Base-by-base conservation (phyloP, 1,139 yeast species). In the Suhomyces bribrorum region DNA sequence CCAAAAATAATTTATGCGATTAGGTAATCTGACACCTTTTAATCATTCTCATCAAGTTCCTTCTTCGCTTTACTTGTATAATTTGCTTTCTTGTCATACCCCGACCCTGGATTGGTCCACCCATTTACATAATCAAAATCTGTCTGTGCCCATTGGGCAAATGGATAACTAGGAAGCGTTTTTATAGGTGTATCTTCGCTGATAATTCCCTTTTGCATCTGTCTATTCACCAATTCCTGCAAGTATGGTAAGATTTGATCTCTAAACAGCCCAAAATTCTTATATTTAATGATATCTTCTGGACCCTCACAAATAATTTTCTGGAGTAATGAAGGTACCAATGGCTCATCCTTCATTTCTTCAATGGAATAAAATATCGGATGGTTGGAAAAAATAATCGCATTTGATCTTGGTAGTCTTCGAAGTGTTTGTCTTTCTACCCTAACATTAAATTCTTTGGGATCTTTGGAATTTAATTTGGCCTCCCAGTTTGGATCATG, bases 341-440 rank as follows among this genome's bases (percentile, higher is more conserved):
- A 57, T 7, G 89, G 88, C 54, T 83, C 90, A 54, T 83, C 86
- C 54, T 81, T 82, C 88, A 83, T 82, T 53, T 83, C 89, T 17
- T 81, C 88, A 40, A 83, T 68, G 2, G 81, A 71, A 59, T 83
- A 83, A 55, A 78, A 82, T 8, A 82, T 68, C 3, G 89, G 89
- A 54, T 83, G 89, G 54, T 83, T 79, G 30, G 83, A 66, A 57
- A 81, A 79, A 24, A 81, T 66, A 35, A 75, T 68, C 1, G 78
- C 78, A 30, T 59, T 56, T 2, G 76, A 55, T 40, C 63, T 63
- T 5, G 82, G 82, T 37, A 77, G 62, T 45, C 76, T 64, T 37
- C 79, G 56, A 38, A 76, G 59, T 1, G 80, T 62, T 49, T 76
- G 80, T 49, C 83, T 67, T 46, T 83, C 81, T 20, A 83, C 77